These are phyloP conservation scores for Xylariomycetidae sp. DNA, from an alignment of 2,329 filamentous ascomycete genomes.

Conservation along the genomic window DNA sequence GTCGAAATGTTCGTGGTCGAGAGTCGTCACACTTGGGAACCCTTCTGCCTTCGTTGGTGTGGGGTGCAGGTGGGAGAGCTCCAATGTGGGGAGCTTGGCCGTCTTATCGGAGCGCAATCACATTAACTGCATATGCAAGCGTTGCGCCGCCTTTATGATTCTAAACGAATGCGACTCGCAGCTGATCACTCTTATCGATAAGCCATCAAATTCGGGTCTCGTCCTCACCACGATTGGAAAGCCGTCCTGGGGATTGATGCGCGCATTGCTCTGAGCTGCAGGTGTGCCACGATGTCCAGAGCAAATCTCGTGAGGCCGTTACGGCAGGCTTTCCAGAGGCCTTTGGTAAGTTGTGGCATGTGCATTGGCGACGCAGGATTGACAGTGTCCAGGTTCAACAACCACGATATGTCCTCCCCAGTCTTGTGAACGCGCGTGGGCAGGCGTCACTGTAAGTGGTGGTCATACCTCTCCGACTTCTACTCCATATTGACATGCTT, in stretches of 20 bases:
- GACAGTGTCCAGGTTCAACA: conserved; percentile 19
- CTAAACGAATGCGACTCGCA: conserved; percentile 3
- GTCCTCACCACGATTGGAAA: conserved; percentile 1
- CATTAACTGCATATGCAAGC: no score
- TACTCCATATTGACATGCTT: conserved; percentile 6
- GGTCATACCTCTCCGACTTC: background rate
- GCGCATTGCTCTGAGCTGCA: conserved; percentile 15
- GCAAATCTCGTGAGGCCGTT: conserved; percentile 23
- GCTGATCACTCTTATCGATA: conserved; percentile 22
- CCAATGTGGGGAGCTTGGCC: background rate
- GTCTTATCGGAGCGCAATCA: no score
- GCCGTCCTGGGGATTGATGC: conserved; percentile 9
- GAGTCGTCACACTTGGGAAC: no score
- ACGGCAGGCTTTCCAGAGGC: conserved; percentile 22
- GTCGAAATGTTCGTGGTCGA: no score
- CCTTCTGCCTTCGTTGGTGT: no score
- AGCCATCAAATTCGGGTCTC: conserved; percentile 16
- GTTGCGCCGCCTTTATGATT: no score
- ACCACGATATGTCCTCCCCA: conserved; percentile 18
- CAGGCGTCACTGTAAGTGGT: conserved; percentile 21
- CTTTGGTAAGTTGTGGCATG: conserved; percentile 17
- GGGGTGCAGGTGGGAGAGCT: conserved; percentile 11
- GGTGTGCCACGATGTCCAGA: conserved; percentile 23
- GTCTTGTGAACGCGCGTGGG: conserved; percentile 17
- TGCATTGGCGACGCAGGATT: conserved; percentile 5